Percentiles rank a stretch among this genome's conserved stretches.
Conservation (phyloP, 768 basidiomycete species). For the Panaeolus papilionaceus region DNA sequence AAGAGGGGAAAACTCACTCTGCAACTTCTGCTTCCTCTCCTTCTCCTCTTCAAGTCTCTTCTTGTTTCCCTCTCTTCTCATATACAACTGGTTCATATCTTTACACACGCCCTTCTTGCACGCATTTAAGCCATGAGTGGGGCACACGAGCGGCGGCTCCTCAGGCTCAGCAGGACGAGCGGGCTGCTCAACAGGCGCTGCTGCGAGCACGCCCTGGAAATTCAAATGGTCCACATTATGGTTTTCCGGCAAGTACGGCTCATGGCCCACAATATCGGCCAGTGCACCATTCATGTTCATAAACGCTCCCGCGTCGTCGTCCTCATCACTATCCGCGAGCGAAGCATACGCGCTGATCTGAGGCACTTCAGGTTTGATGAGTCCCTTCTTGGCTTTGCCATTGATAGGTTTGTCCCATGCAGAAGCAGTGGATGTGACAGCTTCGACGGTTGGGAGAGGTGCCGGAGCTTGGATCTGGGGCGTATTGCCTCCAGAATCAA, state of each 20-base stretch:
- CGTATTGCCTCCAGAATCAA: background rate
- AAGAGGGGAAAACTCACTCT: background rate
- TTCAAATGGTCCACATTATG: background rate
- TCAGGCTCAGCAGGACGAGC: slow-evolving; percentile 5
- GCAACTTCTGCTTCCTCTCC: background rate
- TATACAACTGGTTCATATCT: background rate
- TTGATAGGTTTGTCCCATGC: slow-evolving; percentile 1
- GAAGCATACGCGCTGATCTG: background rate
- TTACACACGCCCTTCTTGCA: slow-evolving; percentile 14
- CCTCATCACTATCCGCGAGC: background rate
- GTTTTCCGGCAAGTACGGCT: background rate
- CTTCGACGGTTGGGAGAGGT: background rate
- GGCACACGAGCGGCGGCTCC: slow-evolving; percentile 17
- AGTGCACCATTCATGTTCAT: background rate
- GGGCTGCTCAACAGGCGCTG: background rate
- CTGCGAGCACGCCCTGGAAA: background rate
- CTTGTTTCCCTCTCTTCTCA: slow-evolving; percentile 2
- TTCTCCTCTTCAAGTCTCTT: background rate
- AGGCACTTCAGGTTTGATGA: background rate
- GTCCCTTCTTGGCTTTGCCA: background rate
- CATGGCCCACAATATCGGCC: background rate
- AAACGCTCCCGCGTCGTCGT: background rate
- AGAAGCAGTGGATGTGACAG: background rate
- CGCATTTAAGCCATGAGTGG: slow-evolving; percentile 18
- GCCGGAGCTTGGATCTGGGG: background rate